Base-by-base conservation (phyloP, 2,329 filamentous ascomycete species). In the Pseudogymnoascus sp. region DNA sequence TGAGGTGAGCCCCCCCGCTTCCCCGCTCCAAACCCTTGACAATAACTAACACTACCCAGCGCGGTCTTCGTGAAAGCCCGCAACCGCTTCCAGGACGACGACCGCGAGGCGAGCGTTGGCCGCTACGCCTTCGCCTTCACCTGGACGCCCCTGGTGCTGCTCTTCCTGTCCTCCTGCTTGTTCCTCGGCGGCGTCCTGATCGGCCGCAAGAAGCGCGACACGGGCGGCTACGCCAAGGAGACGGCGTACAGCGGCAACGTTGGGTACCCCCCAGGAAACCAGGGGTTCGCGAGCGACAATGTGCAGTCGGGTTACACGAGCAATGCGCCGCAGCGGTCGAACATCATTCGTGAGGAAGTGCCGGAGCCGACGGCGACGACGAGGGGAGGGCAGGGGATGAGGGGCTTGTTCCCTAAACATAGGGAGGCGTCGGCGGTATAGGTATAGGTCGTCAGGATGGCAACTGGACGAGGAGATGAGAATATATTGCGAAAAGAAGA, bases 111-210 rank as follows among this genome's bases (percentile, higher is more conserved):
- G 31, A 74, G 73, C 10, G 73, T 95, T 38, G 90, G 90, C 62
- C 72, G 71, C 33, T 89, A 87, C 70, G 87, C 86, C 19, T 90
- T 91, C 71, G 90, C 83, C 50, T 93, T 92, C 77, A 86, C 85
- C 66, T 95, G 90, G 90, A 86, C 81, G 14, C 82, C 88, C 1
- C 85, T 86, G 75, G 83, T 82, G 8, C 82, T 82, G 62, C 82
- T 90, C 69, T 76, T 91, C 68, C 74, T 93, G 67, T 82, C 88
- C 14, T 83, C 82, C 3, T 68, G 90, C 31, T 76, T 91, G 64
- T 90, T 92, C 78, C 88, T 82, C 74, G 62, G 86, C 33, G 85
- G 85, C 61, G 82, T 84, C 66, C 61, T 70, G 40, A 59, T 65
- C 42, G 72, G 74, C 29, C 53, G 53, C 53, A 59, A 59, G 53